Base-by-base conservation (phyloP, 2,329 filamentous ascomycete species). In the Helotiales sp. region DNA sequence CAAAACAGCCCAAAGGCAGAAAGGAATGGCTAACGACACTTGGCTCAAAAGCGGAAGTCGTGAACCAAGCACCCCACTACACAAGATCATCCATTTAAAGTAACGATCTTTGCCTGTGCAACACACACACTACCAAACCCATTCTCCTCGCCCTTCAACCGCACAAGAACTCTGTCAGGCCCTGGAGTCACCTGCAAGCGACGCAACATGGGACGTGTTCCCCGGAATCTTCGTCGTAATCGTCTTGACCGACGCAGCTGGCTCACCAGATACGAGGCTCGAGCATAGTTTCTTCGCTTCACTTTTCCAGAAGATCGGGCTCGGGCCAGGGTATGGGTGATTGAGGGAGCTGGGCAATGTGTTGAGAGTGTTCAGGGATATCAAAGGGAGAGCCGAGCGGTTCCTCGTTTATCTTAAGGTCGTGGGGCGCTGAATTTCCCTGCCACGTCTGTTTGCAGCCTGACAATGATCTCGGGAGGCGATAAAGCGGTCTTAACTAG, bases 321-420 rank as follows among this genome's bases (percentile, higher is more conserved):
- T 68, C 2, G 58, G 58, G 24, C 58, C 66, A 20, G 66, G 62
- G 24, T 62, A 68, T 64, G 62, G 57, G 3, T 68, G 66, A 62
- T 52, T 84, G 74, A 90, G 93, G 0, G 91, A 91, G 58, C 86
- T 89, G 78, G 93, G 88, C 86, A 89, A 92, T 2, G 87, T 90
- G 62, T 93, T 79, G 70, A 90, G 83, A 0, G 91, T 87, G 0
- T 86, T 90, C 49, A 47, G 20, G 22, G 28, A 13, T 6, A 32
- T 65, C 5, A 61, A 61, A 17, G 50, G 11, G 37, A 58, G 52
- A 37, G 37, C 24, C 15, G 26, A 43, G 49, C 49, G 34, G 85
- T 84, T 8, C 89, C 13, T 3, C 5, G 6, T 11, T 11, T 34
- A 11, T n/a, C n/a, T n/a, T n/a, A n/a, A n/a, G n/a, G n/a, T n/a